Evolutionary conservation across 1,284 basidiomycete genomes (phyloP).

Genomic region (Ceratobasidium sp.): DNA sequence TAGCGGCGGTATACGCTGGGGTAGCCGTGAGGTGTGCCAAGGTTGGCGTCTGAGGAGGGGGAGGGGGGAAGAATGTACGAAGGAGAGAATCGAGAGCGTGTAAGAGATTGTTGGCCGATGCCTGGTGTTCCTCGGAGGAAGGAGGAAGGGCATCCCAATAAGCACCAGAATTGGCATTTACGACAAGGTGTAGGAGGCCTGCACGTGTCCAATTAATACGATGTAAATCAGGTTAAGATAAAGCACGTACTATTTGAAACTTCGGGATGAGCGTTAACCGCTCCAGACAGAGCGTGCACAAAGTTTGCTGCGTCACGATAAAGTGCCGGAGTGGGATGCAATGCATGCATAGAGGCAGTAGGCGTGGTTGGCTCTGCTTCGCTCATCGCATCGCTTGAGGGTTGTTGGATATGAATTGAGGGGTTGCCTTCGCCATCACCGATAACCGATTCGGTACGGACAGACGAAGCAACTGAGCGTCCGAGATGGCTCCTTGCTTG

Average conservation of each 20-base stretch:
- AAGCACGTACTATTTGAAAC: constrained; percentile 21
- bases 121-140: constrained; percentile 10
- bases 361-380: constrained; percentile 13
- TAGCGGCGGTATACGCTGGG: constrained; percentile 24
- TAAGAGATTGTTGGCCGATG: constrained; percentile 1
- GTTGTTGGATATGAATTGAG: constrained; percentile 29
- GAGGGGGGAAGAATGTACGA: constrained; percentile 28
- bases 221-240: neutral
- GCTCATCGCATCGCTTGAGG: constrained; percentile 1
- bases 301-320: constrained; percentile 30
- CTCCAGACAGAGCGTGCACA: constrained; percentile 27
- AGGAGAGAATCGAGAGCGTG: constrained; percentile 25
- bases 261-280: constrained; percentile 15
- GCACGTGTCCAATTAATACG: neutral
- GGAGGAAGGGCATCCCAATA: constrained; percentile 23
- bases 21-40: neutral
- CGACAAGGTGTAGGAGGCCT: constrained; percentile 10
- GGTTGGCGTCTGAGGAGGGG: constrained; percentile 22
- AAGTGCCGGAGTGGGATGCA: constrained; percentile 32
- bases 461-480: constrained; percentile 4
- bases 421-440: constrained; percentile 13
- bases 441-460: neutral
- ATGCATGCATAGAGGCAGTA: neutral
- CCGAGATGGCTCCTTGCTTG: constrained; percentile 23
- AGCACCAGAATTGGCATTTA: constrained; percentile 8